Base-by-base conservation (phyloP, 2,329 filamentous ascomycete genomes). In the Phialemonium atrogriseum region DNA sequence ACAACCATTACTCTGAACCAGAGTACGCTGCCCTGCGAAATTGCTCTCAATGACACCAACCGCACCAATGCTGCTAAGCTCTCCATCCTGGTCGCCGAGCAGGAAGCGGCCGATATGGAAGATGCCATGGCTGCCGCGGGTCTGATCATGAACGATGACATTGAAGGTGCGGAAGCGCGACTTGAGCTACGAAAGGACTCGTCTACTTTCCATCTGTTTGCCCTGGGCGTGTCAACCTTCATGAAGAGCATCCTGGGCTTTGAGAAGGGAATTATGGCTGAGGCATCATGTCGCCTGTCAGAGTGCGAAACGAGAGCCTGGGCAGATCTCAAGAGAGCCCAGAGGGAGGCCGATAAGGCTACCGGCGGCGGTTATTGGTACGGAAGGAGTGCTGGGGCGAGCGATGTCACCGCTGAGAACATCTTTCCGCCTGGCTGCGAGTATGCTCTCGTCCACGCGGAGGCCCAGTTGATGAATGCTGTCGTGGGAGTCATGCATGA, bases 401-500 rank as follows among this genome's bases (percentile, higher is more conserved):
- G 39, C 9, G 38, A 39, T 5, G 73, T 36, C 17, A 61, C 59
- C 35, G 21, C 21, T 9, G 21, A 23, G 9, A 54, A 55, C 27
- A 61, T 94, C 15, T 95, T 94, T 47, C 77, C 83, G 0, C 70
- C 84, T 0, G 91, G 91, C 2, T 84, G 82, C 5, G 89, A 98
- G 59, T 96, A 84, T 52, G 77, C 84, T 3, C 66, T 96, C 4
- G 84, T 86, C 38, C 75, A 86, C 37, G 84, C 87, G 5, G 79
- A 95, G 60, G 75, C 85, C 2, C 85, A 94, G 56, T 68, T 95
- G 40, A 94, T 95, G 81, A 73, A 76, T 35, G 88, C 88, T 1
- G 80, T 98, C 2, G 78, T 95, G 1, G 85, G 78, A 1, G 84
- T 96, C 11, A 62, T 96, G 46, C 93, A 93, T 43, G 91, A 96